Evolutionary conservation across 2,329 filamentous ascomycete genomes (phyloP).

Genomic region (Sphaerulina vaccinii): DNA sequence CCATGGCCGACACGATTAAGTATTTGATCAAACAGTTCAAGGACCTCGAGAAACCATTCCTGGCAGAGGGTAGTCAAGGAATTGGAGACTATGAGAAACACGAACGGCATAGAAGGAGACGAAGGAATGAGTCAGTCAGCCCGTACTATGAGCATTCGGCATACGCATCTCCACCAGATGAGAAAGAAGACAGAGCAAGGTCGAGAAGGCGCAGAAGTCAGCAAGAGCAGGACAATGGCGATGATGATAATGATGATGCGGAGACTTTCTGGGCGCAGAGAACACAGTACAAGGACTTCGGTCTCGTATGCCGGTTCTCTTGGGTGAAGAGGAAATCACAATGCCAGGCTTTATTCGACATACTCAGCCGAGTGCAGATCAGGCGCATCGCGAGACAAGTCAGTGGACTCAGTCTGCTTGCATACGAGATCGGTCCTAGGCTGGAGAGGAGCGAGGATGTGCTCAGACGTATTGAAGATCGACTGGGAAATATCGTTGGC

Average conservation of each 20-base stretch:
- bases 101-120: slow-evolving; percentile 22
- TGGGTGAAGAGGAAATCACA: slow-evolving; percentile 42
- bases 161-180: slow-evolving; percentile 32
- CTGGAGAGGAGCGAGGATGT: slow-evolving; percentile 26
- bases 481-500: slow-evolving; percentile 36
- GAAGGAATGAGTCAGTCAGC: slow-evolving; percentile 22
- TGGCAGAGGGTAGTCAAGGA: slow-evolving; percentile 31
- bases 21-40: slow-evolving; percentile 41
- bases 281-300: slow-evolving; percentile 38
- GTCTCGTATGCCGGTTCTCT: slow-evolving; percentile 36
- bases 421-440: slow-evolving; percentile 33
- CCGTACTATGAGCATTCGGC: slow-evolving; percentile 32
- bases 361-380: slow-evolving; percentile 40
- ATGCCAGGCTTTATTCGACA: slow-evolving; percentile 38
- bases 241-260: slow-evolving; percentile 36
- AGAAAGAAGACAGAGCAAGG: slow-evolving; percentile 15
- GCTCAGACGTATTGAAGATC: slow-evolving; percentile 33
- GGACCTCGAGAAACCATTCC: slow-evolving; percentile 41
- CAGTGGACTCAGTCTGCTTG: slow-evolving; percentile 33
- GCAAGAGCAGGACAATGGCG: slow-evolving; percentile 24
- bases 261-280: slow-evolving; percentile 33
- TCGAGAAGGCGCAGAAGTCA: slow-evolving; percentile 7
- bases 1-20: slow-evolving; percentile 39
- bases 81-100: slow-evolving; percentile 25
- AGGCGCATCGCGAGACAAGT: slow-evolving; percentile 40